phyloP scores from a whole-genome alignment of 2,329 filamentous ascomycete species.

The Bipolaris bicolor region DNA sequence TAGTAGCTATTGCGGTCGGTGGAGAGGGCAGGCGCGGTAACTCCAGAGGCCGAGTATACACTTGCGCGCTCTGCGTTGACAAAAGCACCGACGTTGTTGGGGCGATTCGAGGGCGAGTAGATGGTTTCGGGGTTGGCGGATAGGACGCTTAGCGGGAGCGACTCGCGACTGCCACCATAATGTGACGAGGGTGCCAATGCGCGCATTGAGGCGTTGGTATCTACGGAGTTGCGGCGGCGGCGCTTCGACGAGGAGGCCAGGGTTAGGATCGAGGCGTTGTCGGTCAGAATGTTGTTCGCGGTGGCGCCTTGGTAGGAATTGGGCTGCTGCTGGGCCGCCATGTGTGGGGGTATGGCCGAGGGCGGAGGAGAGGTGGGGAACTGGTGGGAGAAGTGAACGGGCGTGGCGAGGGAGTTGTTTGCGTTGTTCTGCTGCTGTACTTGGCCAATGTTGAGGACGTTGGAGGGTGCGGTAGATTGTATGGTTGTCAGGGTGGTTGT shows the following conservation, averaged over 20 bases:
- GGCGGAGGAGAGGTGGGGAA: conserved; percentile 62
- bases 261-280: conserved; percentile 85
- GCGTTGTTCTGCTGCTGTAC: conserved; percentile 31
- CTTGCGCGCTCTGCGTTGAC: conserved; percentile 72
- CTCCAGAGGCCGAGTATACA: conserved; percentile 78
- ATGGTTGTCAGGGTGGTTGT: conserved; percentile 87
- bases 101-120: conserved; percentile 59
- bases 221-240: conserved; percentile 76
- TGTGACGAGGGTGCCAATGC: conserved; percentile 82
- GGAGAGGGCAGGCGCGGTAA: conserved; percentile 64
- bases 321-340: conserved; percentile 65
- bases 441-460: conserved; percentile 50
- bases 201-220: conserved; percentile 84
- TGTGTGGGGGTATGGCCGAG: conserved; percentile 74
- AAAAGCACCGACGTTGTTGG: conserved; percentile 58
- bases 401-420: conserved; percentile 45
- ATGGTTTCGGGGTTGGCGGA: conserved; percentile 67
- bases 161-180: conserved; percentile 82
- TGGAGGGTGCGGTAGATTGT: conserved; percentile 72
- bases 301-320: conserved; percentile 79
- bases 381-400: conserved; percentile 64
- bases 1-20: conserved; percentile 86
- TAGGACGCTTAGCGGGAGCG: conserved; percentile 77
- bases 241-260: conserved; percentile 83
- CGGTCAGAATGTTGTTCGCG: conserved; percentile 80